These are phyloP conservation scores for Talaromyces trachyspermus DNA, from an alignment of 495 filamentous ascomycete genomes.

Conservation along the genomic window DNA sequence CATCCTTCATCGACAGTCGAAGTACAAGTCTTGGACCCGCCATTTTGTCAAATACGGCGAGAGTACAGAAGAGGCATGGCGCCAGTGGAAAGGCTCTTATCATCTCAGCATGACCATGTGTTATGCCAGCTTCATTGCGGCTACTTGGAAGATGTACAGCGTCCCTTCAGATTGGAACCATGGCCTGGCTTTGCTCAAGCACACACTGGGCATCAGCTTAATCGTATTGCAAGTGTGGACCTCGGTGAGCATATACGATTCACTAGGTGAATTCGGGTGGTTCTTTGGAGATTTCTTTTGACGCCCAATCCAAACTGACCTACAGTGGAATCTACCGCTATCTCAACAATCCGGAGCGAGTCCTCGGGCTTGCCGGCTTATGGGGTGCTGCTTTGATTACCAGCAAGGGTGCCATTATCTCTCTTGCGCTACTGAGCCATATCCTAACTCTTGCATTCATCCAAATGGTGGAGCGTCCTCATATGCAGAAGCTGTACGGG, in stretches of 20 bases:
- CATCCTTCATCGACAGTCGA: conserved; percentile 77
- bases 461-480: conserved; percentile 87
- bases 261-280: conserved; percentile 96
- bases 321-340: conserved; percentile 98
- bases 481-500: conserved; percentile 98
- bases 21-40: conserved; percentile 84
- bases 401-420: conserved; percentile 73
- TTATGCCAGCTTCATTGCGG: conserved; percentile 80
- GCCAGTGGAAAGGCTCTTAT: conserved; percentile 95
- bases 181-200: conserved; percentile 74
- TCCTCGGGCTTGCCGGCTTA: conserved; percentile 88
- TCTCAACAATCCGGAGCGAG: conserved; percentile 92
- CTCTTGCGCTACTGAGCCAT: conserved; percentile 78
- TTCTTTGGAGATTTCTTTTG: conserved; percentile 98
- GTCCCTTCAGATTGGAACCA: conserved; percentile 78
- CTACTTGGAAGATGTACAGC: conserved; percentile 93
- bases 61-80: conserved; percentile 83
- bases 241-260: conserved; percentile 86
- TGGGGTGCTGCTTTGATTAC: conserved; percentile 95
- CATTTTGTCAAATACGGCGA: conserved; percentile 98
- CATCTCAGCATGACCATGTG: conserved; percentile 86
- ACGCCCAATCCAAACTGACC: conserved; percentile 73
- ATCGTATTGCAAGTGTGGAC: conserved; percentile 91
- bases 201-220: conserved; percentile 73
- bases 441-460: conserved; percentile 80